These are phyloP conservation scores for Diaporthe ilicicola DNA, from an alignment of 2,329 filamentous ascomycete species.

Conservation along the genomic window DNA sequence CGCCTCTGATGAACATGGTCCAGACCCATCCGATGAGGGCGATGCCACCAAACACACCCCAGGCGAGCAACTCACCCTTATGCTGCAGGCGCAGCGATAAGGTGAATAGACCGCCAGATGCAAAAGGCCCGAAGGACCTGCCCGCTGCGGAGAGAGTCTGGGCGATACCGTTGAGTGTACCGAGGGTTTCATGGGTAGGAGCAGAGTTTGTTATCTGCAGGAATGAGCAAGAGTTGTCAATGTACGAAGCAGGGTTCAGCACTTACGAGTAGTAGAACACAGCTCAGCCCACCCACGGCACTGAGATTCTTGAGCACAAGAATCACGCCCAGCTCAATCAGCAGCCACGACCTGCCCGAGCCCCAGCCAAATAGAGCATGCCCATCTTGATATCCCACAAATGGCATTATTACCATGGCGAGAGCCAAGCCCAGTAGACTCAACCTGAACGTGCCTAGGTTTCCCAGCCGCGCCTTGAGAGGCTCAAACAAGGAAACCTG, in stretches of 20 bases:
- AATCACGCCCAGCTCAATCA: conserved; percentile 80
- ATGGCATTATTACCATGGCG: conserved; percentile 88
- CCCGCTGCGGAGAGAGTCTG: conserved; percentile 94
- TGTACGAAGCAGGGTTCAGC: not conserved
- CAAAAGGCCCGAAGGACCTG: conserved; percentile 85
- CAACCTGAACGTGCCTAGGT: conserved; percentile 82
- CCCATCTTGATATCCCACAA: conserved; percentile 79
- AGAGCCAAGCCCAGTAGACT: conserved; percentile 82
- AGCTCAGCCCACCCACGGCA: conserved; percentile 87
- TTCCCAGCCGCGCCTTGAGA: conserved; percentile 81
- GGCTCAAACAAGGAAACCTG: conserved; percentile 86
- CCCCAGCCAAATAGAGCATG: conserved; percentile 64
- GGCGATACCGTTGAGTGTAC: conserved; percentile 90
- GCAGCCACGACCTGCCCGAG: conserved; percentile 75
- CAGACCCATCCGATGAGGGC: conserved; percentile 82
- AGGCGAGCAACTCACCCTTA: conserved; percentile 86
- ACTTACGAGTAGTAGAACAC: conserved; percentile 84
- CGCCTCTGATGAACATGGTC: conserved; percentile 79
- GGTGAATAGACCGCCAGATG: conserved; percentile 88
- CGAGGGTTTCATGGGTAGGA: conserved; percentile 83
- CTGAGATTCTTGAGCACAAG: conserved; percentile 91
- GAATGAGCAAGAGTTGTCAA: not conserved
- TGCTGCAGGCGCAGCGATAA: conserved; percentile 75
- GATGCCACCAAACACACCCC: conserved; percentile 87
- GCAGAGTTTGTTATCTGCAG: conserved; percentile 92